These are phyloP conservation scores for Diplodia scrobiculata DNA, from an alignment of 2,329 filamentous ascomycete species.

Conservation along the genomic window DNA sequence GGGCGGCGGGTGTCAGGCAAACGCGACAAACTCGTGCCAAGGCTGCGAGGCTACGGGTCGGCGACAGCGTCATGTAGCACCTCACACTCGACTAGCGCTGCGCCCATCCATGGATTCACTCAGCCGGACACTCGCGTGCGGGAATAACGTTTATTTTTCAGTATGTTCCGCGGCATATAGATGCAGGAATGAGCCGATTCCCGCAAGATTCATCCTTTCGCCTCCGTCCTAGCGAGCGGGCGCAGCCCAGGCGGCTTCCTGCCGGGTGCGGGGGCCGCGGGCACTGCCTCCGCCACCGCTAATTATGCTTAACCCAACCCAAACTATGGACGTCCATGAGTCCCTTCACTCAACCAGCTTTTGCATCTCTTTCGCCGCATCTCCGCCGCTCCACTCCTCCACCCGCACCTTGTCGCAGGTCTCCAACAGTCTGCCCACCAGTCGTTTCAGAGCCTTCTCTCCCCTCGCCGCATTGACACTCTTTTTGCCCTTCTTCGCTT, in stretches of 20 bases:
- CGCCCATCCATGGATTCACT: neutral
- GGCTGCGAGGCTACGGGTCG: neutral
- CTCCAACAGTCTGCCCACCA: conserved; percentile 63
- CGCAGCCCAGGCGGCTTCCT: neutral
- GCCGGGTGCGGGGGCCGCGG: conserved; percentile 16
- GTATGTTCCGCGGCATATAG: neutral
- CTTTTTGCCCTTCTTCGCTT: conserved; percentile 39
- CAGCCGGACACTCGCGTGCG: neutral
- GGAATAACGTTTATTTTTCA: neutral
- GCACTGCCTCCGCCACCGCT: conserved; percentile 1
- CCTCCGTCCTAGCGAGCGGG: neutral
- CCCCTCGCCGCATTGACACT: conserved; percentile 44
- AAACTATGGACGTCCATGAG: neutral
- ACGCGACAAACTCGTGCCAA: conserved; percentile 12
- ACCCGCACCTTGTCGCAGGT: conserved; percentile 69
- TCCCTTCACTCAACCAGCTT: conserved; percentile 34
- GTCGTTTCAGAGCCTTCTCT: conserved; percentile 53
- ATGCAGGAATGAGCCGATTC: neutral
- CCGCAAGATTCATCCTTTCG: neutral
- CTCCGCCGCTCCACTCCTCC: conserved; percentile 62
- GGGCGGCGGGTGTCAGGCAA: conserved; percentile 16
- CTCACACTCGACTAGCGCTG: too few species aligned
- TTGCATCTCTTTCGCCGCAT: conserved; percentile 45
- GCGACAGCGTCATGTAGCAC: conserved; percentile 1
- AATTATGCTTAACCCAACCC: conserved; percentile 23